Conservation (phyloP, 176 grass and related monocot genomes). For the Neostapfia colusana region DNA sequence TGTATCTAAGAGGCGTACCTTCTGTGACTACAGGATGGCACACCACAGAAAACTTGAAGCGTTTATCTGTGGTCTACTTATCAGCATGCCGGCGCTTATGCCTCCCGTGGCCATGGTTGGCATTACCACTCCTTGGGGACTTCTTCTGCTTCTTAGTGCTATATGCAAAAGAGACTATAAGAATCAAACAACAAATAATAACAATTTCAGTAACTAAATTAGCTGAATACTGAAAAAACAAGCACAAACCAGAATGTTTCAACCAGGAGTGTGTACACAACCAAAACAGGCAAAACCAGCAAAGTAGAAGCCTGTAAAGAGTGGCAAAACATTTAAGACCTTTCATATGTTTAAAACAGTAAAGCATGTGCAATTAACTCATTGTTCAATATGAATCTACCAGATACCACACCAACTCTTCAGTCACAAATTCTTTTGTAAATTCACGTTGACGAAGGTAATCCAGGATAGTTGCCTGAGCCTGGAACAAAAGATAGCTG, state of each 20-base stretch:
- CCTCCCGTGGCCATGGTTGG: slow-evolving; percentile 49
- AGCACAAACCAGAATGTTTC: slow-evolving; percentile 67
- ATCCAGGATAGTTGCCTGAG: slow-evolving; percentile 66
- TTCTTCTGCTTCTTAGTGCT: slow-evolving; percentile 68
- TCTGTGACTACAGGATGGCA: slow-evolving; percentile 30
- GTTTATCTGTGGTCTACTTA: slow-evolving; percentile 42
- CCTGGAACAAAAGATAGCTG: slow-evolving; percentile 56
- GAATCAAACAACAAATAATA: slow-evolving; percentile 21
- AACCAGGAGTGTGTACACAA: slow-evolving; percentile 55
- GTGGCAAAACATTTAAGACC: slow-evolving; percentile 20
- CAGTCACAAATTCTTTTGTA: slow-evolving; percentile 69
- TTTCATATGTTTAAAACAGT: slow-evolving; percentile 35
- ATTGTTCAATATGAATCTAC: slow-evolving; percentile 49
- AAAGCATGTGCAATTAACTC: neutral
- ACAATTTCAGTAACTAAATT: slow-evolving; percentile 26
- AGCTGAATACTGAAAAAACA: slow-evolving; percentile 20
- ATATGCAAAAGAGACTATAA: slow-evolving; percentile 24
- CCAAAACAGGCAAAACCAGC: slow-evolving; percentile 61
- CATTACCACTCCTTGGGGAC: slow-evolving; percentile 42
- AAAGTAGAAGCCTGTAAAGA: slow-evolving; percentile 71
- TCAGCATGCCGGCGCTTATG: slow-evolving; percentile 75
- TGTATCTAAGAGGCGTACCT: slow-evolving; percentile 25
- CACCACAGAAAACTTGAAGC: slow-evolving; percentile 5
- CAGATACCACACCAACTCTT: slow-evolving; percentile 87
- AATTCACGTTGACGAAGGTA: slow-evolving; percentile 72